These are phyloP conservation scores for Phytophthora pisi DNA, from an alignment of 352 stramenopile species.

Conservation along the genomic window DNA sequence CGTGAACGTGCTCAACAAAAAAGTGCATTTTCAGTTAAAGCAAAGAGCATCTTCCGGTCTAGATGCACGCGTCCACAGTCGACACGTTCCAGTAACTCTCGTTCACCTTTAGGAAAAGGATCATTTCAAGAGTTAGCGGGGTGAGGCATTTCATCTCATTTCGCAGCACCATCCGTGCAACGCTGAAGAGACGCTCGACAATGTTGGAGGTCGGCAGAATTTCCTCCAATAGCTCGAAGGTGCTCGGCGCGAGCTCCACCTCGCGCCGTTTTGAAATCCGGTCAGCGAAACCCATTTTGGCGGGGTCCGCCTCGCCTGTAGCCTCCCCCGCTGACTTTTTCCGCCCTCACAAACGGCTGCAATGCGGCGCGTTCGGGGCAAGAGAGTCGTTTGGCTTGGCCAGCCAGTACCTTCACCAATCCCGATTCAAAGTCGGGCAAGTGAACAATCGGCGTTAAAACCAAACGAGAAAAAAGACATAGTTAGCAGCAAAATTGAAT, in stretches of 20 bases:
- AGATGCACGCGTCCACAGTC: slow-evolving; percentile 6
- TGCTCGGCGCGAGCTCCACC: not conserved
- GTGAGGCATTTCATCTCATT: not conserved
- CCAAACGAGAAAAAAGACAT: not conserved
- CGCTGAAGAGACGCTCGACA: slow-evolving; percentile 13
- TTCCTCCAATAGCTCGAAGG: not conserved
- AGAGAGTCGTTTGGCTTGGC: not conserved
- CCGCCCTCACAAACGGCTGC: not conserved
- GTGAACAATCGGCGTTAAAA: slow-evolving; percentile 12
- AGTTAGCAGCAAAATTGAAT: slow-evolving; percentile 2
- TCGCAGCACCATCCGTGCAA: not conserved
- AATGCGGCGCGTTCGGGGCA: not conserved
- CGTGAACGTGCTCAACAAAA: not conserved
- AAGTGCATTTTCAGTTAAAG: not conserved
- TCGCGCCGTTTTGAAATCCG: not conserved
- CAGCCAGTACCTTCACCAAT: slow-evolving; percentile 7
- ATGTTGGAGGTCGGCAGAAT: slow-evolving; percentile 9
- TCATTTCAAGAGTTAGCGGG: slow-evolving; percentile 2
- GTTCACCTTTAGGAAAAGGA: slow-evolving; percentile 17
- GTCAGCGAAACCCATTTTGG: slow-evolving; percentile 3
- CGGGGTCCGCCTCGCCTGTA: not conserved
- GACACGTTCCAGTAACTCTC: slow-evolving; percentile 10
- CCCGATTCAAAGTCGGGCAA: not conserved
- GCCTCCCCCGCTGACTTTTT: not conserved
- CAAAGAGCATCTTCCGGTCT: not conserved